Conservation (phyloP, 139 green algal genomes). For the Chlorella ohadii region DNA sequence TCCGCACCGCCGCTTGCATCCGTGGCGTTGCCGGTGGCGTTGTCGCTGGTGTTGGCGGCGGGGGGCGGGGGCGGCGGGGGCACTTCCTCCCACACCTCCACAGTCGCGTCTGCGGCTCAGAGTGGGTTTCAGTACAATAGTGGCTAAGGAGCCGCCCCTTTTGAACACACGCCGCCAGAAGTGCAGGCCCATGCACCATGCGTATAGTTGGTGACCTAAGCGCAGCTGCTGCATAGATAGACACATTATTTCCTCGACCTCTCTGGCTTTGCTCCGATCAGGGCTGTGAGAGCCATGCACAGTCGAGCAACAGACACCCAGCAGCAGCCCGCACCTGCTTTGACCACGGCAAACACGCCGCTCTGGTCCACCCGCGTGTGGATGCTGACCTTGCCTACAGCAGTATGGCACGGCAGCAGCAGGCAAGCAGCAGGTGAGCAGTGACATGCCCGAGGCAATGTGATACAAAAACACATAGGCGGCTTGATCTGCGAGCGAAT, state of each 20-base stretch:
- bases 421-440: not conserved
- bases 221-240: too few species aligned
- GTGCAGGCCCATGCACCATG: too few species aligned
- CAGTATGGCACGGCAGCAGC: not conserved
- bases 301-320: too few species aligned
- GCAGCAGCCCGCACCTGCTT: conserved; percentile 54
- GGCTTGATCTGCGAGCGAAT: too few species aligned
- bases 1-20: not conserved
- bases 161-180: too few species aligned
- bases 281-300: too few species aligned
- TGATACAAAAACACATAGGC: too few species aligned
- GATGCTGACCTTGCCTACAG: conserved; percentile 50
- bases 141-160: too few species aligned
- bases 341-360: conserved; percentile 76
- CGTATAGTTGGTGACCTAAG: too few species aligned
- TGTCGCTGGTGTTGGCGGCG: conserved; percentile 11
- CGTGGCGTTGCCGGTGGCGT: not conserved
- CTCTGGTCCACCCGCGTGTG: conserved; percentile 72
- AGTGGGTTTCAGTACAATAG: too few species aligned
- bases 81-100: conserved; percentile 45
- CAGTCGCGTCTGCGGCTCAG: conserved; percentile 43
- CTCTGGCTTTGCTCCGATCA: too few species aligned
- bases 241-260: too few species aligned
- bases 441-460: not conserved
- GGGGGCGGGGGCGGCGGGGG: not conserved